Evolutionary conservation across 495 filamentous ascomycete genomes (phyloP), one percentile per base, ranked within the genome.

Genomic region (Chlorociboria aeruginascens): DNA sequence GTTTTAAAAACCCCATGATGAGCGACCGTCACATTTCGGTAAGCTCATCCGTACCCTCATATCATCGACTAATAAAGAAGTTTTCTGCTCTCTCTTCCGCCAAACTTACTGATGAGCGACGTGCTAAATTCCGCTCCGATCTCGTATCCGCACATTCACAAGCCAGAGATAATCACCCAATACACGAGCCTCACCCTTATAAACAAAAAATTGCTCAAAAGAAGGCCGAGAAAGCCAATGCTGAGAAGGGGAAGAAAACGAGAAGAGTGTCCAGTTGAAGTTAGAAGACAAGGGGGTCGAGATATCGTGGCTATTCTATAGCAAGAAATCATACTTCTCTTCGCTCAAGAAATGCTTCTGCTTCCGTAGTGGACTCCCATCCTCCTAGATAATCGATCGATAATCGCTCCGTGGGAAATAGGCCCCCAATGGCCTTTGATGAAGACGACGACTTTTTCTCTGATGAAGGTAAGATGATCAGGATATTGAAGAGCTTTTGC

Each of bases 61-160:
- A 2, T 25, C 20, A 25, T 25, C 20, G 4, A 25, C 20, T 25
- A 25, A 25, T 25, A 25, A 25, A 25, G 7, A 8, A 37, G 1
- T 80, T 79, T 39, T 77, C 74, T 1, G 77, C 73, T 17, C 70
- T 76, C 50, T 79, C 70, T 50, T 53, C 57, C 31, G 56, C 56
- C 8, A 44, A 36, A 16, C 70, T 76, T 36, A 86, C 88, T 50
- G 85, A 89, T 45, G 85, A 89, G 63, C 73, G 85, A 3, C 72
- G 85, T 7, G 85, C 84, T 33, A 78, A 79, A 48, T 79, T 79
- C 48, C 63, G 76, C 11, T 34, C 45, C 1, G 45, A 47, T 40
- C 45, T 47, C 8, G 45, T 47, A 13, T 4, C 20, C 20, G 20
- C 20, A 25, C 1, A 25, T 4, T 29, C 34, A 8, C 45, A n/a